These are phyloP conservation scores for Naganishia vishniacii DNA, from an alignment of 768 basidiomycete genomes.

Conservation along the genomic window DNA sequence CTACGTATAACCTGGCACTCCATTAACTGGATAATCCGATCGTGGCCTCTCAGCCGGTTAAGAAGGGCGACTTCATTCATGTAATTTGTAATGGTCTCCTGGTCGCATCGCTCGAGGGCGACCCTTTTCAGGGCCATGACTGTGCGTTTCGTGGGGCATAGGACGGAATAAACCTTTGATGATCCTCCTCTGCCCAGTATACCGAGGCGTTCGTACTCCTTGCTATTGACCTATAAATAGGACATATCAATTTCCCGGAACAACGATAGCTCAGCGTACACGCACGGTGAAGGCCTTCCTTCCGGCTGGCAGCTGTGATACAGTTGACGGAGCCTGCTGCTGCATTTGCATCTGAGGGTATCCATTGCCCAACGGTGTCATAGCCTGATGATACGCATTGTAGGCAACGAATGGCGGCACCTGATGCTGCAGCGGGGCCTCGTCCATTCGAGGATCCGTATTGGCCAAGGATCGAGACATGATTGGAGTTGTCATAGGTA, in stretches of 20 bases:
- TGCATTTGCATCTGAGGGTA: conserved; percentile 9
- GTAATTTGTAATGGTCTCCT: conserved; percentile 83
- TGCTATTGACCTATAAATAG: conserved; percentile 63
- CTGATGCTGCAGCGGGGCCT: neutral
- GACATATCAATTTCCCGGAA: neutral
- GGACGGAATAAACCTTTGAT: conserved; percentile 88
- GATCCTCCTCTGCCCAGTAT: conserved; percentile 89
- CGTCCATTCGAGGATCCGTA: neutral
- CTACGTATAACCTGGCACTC: conserved; percentile 83
- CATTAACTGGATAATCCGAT: conserved; percentile 80
- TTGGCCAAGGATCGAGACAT: neutral
- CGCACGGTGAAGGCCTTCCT: conserved; percentile 40
- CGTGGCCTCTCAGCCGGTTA: conserved; percentile 88
- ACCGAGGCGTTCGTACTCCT: conserved; percentile 74
- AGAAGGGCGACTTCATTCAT: conserved; percentile 93
- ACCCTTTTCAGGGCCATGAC: conserved; percentile 90
- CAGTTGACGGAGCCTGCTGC: conserved; percentile 22
- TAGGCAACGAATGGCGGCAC: conserved; percentile 12
- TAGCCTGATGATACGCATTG: conserved; percentile 14
- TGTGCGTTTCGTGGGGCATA: conserved; percentile 63
- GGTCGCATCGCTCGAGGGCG: conserved; percentile 77
- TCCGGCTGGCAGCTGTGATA: conserved; percentile 26
- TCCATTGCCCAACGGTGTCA: conserved; percentile 1
- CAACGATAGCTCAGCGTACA: neutral
- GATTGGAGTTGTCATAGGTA: neutral